Conservation (phyloP, 78 protist species). For the Capsaspora owczarzaki region DNA sequence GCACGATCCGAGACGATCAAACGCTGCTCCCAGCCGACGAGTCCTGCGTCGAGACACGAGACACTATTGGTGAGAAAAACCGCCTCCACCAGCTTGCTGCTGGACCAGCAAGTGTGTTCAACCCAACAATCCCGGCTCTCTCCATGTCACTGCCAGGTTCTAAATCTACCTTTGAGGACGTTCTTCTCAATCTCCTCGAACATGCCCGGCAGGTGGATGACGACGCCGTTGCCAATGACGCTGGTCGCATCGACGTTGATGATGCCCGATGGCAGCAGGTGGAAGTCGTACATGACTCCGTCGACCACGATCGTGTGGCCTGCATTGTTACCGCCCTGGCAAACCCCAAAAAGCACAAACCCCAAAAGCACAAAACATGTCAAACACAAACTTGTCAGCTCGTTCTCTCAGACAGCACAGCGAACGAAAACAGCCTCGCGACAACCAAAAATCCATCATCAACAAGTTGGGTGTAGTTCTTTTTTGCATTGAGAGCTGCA, state of each 20-base stretch:
- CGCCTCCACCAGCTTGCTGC: too few species aligned
- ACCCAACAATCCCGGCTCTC: too few species aligned
- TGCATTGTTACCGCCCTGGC: conserved; percentile 52
- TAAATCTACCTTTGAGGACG: conserved; percentile 38
- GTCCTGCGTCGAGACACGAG: neutral
- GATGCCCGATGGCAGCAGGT: conserved; percentile 83
- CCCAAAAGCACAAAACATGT: neutral
- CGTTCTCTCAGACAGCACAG: too few species aligned
- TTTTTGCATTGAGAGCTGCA: too few species aligned
- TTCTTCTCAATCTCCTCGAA: conserved; percentile 65
- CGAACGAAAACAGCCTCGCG: too few species aligned
- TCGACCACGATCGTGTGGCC: conserved; percentile 87
- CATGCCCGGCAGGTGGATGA: conserved; percentile 76
- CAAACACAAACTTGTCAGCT: neutral
- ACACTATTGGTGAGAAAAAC: too few species aligned
- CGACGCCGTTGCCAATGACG: conserved; percentile 83
- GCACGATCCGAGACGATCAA: conserved; percentile 80
- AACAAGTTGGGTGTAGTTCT: too few species aligned
- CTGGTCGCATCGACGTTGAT: conserved; percentile 31
- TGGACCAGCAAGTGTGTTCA: too few species aligned
- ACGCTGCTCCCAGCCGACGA: conserved; percentile 21
- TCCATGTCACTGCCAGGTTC: too few species aligned
- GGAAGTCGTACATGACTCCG: conserved; percentile 77
- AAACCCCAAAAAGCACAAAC: neutral
- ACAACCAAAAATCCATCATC: too few species aligned